Base-by-base conservation (phyloP, 2,329 filamentous ascomycete genomes). In the Beauveria bassiana region DNA sequence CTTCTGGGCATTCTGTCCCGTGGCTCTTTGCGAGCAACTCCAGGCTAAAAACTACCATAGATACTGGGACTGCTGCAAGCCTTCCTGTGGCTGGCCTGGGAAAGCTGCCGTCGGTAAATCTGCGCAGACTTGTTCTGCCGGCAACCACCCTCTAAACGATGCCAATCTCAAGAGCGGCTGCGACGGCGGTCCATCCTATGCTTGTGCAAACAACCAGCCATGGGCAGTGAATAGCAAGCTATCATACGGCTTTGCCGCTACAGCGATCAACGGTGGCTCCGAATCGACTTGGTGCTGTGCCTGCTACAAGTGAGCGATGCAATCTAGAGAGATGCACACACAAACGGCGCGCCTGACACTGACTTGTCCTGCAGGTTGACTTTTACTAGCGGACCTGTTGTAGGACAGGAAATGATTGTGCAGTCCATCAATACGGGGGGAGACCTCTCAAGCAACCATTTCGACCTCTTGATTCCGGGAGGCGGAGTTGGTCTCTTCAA, bases 61-160 rank as follows among this genome's bases (percentile, higher is more conserved):
- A 63, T 83, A 81, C 70, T 82, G 83, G 81, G 86, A 89, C 71
- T 89, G 87, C 77, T 89, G 86, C 76, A 90, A 90, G 77, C 82
- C 86, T 26, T 86, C 84, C 22, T 89, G 86, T 70, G 78, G 78
- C 3, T 84, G 86, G 86, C 70, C 77, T 14, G 78, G 72, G 59
- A 88, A 88, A 71, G 83, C 81, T 16, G 64, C 76, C 46, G 78
- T 85, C 70, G 74, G 72, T 62, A 59, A 66, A 10, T 80, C 83
- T 16, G 80, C 85, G 42, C 72, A 73, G 20, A 81, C 81, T 42
- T 87, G 85, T 72, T 74, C 81, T 68, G 77, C 75, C 65, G 74
- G 79, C 65, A 81, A 86, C 74, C 77, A 79, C 62, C 81, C 80
- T 4, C 72, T 88, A 5, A 38, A 38, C 53, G 77, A 83, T 67